Evolutionary conservation across 2,329 filamentous ascomycete species (phyloP), one percentile per base, ranked within the genome.

Genomic region (Aureobasidium musti): DNA sequence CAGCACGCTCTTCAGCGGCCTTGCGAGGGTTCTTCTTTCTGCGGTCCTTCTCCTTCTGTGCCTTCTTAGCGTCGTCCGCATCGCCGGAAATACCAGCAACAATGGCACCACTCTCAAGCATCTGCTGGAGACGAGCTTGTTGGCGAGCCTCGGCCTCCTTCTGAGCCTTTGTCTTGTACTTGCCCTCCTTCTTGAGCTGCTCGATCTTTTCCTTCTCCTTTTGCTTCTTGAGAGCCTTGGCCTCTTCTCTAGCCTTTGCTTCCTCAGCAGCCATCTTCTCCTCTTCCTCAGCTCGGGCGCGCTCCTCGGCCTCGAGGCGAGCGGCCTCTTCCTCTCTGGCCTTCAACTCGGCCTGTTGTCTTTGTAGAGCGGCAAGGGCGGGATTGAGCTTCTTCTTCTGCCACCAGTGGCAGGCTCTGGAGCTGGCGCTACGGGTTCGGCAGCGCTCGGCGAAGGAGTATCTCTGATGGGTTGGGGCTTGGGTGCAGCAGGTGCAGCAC

Each of bases 351-450:
- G 95, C 91, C 76, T 95, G 91, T 77, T 94, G 90, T 80, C 90
- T 91, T 80, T 94, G 91, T 37, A 96, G 81, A 52, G 88, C 82
- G 57, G 86, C 84, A 53, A 96, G 83, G 65, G 89, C 88, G 65
- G 91, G 82, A 14, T 91, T 90, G 21, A 98, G 73, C 82, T 98
- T 99, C 87, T 96, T 98, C 75, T 89, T 89, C 83, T 97, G 52
- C 86, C 88, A 33, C 84, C 81, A 37, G 78, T 78, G 60, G 82
- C 79, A 11, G 77, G 76, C 21, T 78, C 81, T 33, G 84, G 79
- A 69, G 86, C 86, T 41, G 79, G 80, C 23, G 83, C 80, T 70
- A 90, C 83, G 11, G 65, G 65, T 28, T 68, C 67, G 23, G 37
- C 21, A 11, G 37, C 57, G 21, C 26, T 41, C 8, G 63, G 63